Conservation (phyloP, 768 basidiomycete species). For the Serpula lacrymans region DNA sequence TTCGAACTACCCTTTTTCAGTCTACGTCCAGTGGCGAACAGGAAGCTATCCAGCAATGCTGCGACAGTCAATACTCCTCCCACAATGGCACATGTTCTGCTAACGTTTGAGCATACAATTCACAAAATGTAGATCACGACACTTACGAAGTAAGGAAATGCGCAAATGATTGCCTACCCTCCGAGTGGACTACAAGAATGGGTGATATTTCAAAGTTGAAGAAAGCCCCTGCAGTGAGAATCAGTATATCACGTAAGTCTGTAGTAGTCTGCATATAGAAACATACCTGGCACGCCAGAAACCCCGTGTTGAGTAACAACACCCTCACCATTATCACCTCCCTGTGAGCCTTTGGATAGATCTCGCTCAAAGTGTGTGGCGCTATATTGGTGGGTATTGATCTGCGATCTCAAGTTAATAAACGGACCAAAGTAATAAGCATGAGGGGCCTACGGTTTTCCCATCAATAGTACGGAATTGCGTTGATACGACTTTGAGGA, state of each 20-base stretch:
- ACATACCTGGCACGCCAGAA: conserved; percentile 63
- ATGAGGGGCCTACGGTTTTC: conserved; percentile 51
- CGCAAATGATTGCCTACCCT: conserved; percentile 91
- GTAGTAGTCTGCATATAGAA: neutral
- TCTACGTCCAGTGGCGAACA: conserved; percentile 77
- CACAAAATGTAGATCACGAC: neutral
- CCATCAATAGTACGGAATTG: conserved; percentile 85
- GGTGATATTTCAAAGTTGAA: conserved; percentile 98
- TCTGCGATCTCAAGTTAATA: conserved; percentile 33
- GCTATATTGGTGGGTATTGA: conserved; percentile 93
- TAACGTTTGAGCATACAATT: conserved; percentile 1
- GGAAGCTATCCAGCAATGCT: conserved; percentile 77
- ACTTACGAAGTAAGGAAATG: conserved; percentile 97
- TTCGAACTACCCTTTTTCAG: conserved; percentile 57
- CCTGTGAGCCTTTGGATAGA: conserved; percentile 53
- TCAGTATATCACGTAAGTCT: conserved; percentile 3
- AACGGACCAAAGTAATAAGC: neutral
- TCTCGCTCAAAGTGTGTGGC: conserved; percentile 96
- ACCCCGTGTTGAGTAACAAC: conserved; percentile 73
- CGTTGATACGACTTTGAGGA: conserved; percentile 97
- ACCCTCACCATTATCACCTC: conserved; percentile 57
- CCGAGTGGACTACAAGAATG: conserved; percentile 88
- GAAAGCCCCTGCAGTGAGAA: conserved; percentile 56
- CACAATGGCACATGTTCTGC: conserved; percentile 93
- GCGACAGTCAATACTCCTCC: conserved; percentile 97